These are phyloP conservation scores for Emericellopsis terricola DNA, from an alignment of 495 filamentous ascomycete species.

Conservation along the genomic window DNA sequence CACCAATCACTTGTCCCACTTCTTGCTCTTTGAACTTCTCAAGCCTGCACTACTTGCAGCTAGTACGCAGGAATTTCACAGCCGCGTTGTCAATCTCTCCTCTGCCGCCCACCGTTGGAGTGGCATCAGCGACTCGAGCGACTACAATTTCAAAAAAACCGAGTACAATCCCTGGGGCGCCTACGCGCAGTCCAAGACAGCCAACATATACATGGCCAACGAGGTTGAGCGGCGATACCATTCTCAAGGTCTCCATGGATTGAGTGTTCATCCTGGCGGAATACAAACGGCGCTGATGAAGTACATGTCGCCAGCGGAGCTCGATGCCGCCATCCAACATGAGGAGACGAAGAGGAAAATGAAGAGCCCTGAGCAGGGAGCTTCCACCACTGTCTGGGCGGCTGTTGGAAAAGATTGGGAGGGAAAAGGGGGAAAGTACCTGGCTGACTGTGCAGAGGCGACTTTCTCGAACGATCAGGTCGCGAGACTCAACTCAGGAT, in stretches of 20 bases:
- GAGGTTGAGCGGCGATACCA: constrained; percentile 27
- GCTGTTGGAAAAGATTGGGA: constrained; percentile 20
- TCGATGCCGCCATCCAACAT: too few relatives aligned
- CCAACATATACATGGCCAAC: constrained; percentile 38
- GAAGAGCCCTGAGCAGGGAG: constrained; percentile 23
- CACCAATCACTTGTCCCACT: constrained; percentile 40
- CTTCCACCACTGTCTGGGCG: constrained; percentile 20
- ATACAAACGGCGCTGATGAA: constrained; percentile 14
- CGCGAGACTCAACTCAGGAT: constrained; percentile 4
- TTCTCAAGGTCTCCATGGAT: constrained; percentile 11
- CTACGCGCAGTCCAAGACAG: constrained; percentile 41
- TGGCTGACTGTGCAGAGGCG: constrained; percentile 3
- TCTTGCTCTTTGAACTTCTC: constrained; percentile 36
- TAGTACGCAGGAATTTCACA: constrained; percentile 5
- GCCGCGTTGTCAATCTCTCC: constrained; percentile 18
- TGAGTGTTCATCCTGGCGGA: constrained; percentile 27
- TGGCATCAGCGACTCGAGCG: constrained; percentile 24
- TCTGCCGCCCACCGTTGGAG: constrained; percentile 21
- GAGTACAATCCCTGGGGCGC: constrained; percentile 33
- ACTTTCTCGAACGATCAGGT: constrained; percentile 8
- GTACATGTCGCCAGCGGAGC: too few relatives aligned
- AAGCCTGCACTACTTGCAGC: constrained; percentile 24
- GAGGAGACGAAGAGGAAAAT: constrained; percentile 12
- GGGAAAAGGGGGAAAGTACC: constrained; percentile 8
- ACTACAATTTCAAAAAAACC: constrained; percentile 27